Percentiles rank a stretch among this genome's conserved stretches.
phyloP scores from a whole-genome alignment of 176 grass and related monocot genomes.

The Raddia distichophylla region DNA sequence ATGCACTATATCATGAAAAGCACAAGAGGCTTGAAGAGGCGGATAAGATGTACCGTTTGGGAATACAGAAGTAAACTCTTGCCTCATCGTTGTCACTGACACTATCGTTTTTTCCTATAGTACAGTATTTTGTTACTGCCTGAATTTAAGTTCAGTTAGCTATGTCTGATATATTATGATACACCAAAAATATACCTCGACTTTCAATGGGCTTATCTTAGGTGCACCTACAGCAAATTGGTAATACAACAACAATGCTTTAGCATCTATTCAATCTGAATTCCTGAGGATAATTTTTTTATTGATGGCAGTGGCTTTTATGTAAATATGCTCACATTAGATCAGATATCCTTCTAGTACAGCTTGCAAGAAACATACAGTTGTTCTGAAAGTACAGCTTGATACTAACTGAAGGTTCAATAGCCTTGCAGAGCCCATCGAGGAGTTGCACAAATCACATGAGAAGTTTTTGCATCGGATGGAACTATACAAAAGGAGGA shows the following conservation, averaged over 20 bases:
- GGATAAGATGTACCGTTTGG: constrained; percentile 72
- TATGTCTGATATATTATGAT: background rate
- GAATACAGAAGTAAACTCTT: constrained; percentile 72
- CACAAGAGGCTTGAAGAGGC: constrained; percentile 63
- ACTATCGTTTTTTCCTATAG: background rate
- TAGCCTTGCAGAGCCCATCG: constrained; percentile 84
- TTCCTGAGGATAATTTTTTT: background rate
- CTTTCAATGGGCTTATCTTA: constrained; percentile 1
- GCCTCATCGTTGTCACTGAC: background rate
- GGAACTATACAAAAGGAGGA: constrained; percentile 68
- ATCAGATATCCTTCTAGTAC: background rate
- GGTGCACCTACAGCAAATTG: background rate
- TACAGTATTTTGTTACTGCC: constrained; percentile 7
- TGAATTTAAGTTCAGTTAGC: background rate
- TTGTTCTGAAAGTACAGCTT: constrained; percentile 1
- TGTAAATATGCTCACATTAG: background rate
- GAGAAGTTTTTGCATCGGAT: constrained; percentile 71
- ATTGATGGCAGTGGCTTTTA: background rate
- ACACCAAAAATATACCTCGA: background rate
- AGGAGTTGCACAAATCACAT: constrained; percentile 80
- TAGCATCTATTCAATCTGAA: background rate
- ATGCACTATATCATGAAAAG: constrained; percentile 94
- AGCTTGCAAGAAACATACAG: background rate
- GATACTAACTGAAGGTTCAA: constrained; percentile 34
- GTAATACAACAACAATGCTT: background rate